These are phyloP conservation scores for Avicennia marina DNA, from an alignment of 257 asterid genomes.

Conservation along the genomic window DNA sequence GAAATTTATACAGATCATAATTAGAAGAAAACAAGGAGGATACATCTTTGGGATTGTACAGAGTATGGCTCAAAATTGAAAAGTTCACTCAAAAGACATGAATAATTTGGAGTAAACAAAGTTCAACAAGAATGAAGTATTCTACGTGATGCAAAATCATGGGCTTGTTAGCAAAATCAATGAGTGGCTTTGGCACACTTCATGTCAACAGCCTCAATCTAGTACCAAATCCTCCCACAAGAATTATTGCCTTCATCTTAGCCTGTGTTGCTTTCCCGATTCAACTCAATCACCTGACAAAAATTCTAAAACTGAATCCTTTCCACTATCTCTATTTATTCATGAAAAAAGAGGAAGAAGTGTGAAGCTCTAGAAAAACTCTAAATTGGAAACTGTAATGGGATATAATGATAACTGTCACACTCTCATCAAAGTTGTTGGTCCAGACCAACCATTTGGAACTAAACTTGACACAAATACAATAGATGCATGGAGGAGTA, in stretches of 20 bases:
- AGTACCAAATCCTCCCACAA: conserved; percentile 95
- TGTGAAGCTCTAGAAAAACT: conserved; percentile 21
- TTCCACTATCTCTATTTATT: conserved; percentile 27
- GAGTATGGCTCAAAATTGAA: too few species aligned
- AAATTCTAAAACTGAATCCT: conserved; percentile 9
- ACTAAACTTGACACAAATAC: conserved; percentile 29
- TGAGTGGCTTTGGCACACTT: conserved; percentile 90
- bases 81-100: too few species aligned
- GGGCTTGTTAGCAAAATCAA: conserved; percentile 94
- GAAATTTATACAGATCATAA: too few species aligned
- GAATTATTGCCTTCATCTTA: conserved; percentile 91
- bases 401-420: conserved; percentile 13
- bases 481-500: too few species aligned
- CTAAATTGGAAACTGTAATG: conserved; percentile 22
- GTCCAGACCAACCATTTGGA: conserved; percentile 23
- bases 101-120: not conserved
- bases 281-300: conserved; percentile 13
- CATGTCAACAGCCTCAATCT: conserved; percentile 89
- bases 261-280: conserved; percentile 14
- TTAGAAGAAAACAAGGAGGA: too few species aligned
- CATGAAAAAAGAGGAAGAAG: conserved; percentile 22
- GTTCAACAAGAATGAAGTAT: not conserved
- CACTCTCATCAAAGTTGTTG: conserved; percentile 23
- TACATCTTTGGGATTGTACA: too few species aligned
- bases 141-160: conserved; percentile 97